These are phyloP conservation scores for Hansfordia pulvinata DNA, from an alignment of 2,329 filamentous ascomycete genomes.

Conservation along the genomic window DNA sequence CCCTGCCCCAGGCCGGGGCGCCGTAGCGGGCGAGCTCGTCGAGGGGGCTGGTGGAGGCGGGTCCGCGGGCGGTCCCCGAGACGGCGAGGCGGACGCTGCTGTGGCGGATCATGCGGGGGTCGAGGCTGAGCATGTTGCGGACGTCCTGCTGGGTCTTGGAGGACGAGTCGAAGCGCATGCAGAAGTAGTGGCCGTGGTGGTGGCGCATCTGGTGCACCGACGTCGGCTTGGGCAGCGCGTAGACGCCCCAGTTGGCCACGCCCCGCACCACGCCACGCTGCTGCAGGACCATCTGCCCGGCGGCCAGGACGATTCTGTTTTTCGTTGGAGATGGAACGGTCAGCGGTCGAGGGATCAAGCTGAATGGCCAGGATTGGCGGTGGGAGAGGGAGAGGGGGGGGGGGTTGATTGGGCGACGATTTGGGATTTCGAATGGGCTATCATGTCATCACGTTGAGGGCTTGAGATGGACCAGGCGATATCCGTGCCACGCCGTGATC, in stretches of 20 bases:
- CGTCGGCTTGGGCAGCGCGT: slow-evolving; percentile 67
- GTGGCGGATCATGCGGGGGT: slow-evolving; percentile 82
- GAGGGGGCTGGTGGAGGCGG: too few species aligned
- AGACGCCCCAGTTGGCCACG: slow-evolving; percentile 90
- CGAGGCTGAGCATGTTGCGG: slow-evolving; percentile 61
- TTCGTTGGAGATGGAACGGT: too few species aligned
- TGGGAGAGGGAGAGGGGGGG: slow-evolving; percentile 1
- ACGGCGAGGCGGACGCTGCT: too few species aligned
- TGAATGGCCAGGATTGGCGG: slow-evolving; percentile 1
- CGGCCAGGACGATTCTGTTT: slow-evolving; percentile 75
- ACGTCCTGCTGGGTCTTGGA: slow-evolving; percentile 61
- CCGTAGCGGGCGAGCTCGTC: too few species aligned
- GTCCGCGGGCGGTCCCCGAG: too few species aligned
- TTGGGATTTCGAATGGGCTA: too few species aligned
- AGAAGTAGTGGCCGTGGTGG: slow-evolving; percentile 86
- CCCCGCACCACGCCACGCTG: slow-evolving; percentile 83
- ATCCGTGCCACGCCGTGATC: neutral
- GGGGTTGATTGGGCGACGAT: too few species aligned
- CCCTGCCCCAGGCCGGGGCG: too few species aligned
- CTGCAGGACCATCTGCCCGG: slow-evolving; percentile 70
- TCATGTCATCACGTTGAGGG: too few species aligned
- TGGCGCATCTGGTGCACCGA: slow-evolving; percentile 74
- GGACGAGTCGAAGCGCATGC: slow-evolving; percentile 87
- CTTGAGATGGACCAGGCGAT: too few species aligned
- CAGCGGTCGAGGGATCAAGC: neutral